Percentiles rank a stretch among this genome's conserved stretches.
Evolutionary conservation across 2,329 filamentous ascomycete species (phyloP).

Genomic region (Coniochaeta sp.): DNA sequence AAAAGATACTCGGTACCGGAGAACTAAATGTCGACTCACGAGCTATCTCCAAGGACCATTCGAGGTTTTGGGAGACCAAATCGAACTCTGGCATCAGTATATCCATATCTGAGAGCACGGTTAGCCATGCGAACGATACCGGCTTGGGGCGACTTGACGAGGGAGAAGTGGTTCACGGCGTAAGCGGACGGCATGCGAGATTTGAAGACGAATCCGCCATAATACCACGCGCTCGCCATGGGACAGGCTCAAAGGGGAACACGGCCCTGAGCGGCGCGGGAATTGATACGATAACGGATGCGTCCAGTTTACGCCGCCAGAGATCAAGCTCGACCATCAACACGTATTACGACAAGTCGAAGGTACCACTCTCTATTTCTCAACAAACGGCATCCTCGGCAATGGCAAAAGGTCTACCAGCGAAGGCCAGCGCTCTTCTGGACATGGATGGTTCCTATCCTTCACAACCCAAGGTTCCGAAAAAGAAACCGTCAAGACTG

Average conservation of each 20-base stretch:
- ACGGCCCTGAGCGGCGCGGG: not conserved
- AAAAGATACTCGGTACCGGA: constrained; percentile 40
- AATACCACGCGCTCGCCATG: constrained; percentile 23
- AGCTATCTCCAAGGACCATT: constrained; percentile 6
- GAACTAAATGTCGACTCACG: constrained; percentile 32
- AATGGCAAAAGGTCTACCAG: constrained; percentile 47
- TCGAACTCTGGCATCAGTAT: constrained; percentile 38
- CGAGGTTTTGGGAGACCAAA: constrained; percentile 31
- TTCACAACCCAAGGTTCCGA: constrained; percentile 13
- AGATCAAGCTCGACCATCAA: constrained; percentile 47
- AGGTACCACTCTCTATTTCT: constrained; percentile 47
- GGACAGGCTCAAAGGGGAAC: constrained; percentile 11
- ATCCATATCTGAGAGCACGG: constrained; percentile 32
- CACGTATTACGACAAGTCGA: constrained; percentile 50
- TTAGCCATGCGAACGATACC: constrained; percentile 21
- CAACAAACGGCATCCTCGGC: constrained; percentile 52
- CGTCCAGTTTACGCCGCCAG: constrained; percentile 37
- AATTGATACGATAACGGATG: constrained; percentile 25
- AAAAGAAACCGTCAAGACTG: constrained; percentile 39
- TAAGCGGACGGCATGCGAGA: constrained; percentile 16
- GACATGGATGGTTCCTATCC: constrained; percentile 32
- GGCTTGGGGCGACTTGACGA: constrained; percentile 17
- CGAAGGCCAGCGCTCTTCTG: constrained; percentile 37
- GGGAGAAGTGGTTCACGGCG: constrained; percentile 12
- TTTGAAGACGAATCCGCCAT: constrained; percentile 42